phyloP scores from a whole-genome alignment of 169 alveolate species.

The Theileria sp. region DNA sequence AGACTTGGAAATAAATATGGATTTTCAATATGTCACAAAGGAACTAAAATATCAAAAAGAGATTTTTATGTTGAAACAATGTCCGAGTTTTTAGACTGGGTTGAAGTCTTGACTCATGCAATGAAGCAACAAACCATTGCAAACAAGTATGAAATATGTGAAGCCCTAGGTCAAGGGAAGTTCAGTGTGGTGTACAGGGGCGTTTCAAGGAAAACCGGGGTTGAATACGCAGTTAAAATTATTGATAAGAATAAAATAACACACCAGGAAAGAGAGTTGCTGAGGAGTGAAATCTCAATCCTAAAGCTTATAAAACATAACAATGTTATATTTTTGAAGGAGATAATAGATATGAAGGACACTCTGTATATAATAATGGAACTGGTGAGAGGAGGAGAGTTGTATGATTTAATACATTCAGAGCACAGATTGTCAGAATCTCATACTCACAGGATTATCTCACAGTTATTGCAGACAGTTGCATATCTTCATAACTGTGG shows the following conservation, averaged over 20 bases:
- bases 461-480: conserved; percentile 89
- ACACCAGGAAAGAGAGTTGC: conserved; percentile 80
- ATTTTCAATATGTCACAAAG: conserved; percentile 77
- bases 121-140: conserved; percentile 79
- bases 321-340: conserved; percentile 84
- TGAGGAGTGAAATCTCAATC: conserved; percentile 85
- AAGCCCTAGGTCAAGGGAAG: conserved; percentile 81
- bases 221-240: conserved; percentile 82
- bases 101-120: conserved; percentile 79
- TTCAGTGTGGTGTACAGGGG: conserved; percentile 84
- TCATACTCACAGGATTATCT: conserved; percentile 81
- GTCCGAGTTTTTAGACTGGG: conserved; percentile 77
- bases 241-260: conserved; percentile 79
- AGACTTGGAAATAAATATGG: conserved; percentile 59
- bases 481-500: conserved; percentile 92
- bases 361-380: conserved; percentile 87
- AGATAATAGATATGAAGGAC: conserved; percentile 80
- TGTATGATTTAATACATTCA: conserved; percentile 75
- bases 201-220: conserved; percentile 71
- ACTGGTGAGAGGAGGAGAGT: conserved; percentile 85
- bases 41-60: conserved; percentile 66
- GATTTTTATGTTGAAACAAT: conserved; percentile 72
- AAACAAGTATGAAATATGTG: conserved; percentile 75
- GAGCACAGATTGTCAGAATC: conserved; percentile 75
- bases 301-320: conserved; percentile 81